Percentiles rank a stretch among this genome's conserved stretches.
phyloP scores from a whole-genome alignment of 495 filamentous ascomycete genomes.

The Penicillium maclennaniae region DNA sequence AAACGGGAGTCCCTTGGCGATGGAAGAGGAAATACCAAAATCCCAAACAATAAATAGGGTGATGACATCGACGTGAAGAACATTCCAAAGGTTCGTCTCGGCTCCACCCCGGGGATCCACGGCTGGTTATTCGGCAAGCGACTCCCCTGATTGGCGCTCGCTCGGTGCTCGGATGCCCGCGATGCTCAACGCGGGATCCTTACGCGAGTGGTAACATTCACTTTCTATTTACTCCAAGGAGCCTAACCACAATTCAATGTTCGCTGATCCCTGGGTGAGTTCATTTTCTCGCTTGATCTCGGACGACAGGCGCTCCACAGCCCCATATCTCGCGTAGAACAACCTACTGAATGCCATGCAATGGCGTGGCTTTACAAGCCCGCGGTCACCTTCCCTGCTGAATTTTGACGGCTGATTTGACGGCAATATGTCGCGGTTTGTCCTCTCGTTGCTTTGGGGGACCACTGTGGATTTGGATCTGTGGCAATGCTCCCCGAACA shows the following conservation, averaged over 20 bases:
- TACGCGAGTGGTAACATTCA: conserved; percentile 32
- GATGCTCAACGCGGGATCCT: conserved; percentile 43
- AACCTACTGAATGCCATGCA: conserved; percentile 14
- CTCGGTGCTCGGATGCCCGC: conserved; percentile 23
- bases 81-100: background rate
- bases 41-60: conserved; percentile 1
- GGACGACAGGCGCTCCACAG: conserved; percentile 1
- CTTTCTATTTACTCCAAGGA: conserved; percentile 11
- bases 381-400: conserved; percentile 7
- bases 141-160: conserved; percentile 30
- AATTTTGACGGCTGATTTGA: background rate
- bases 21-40: background rate
- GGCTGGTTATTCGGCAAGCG: conserved; percentile 34
- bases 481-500: background rate
- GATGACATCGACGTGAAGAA: conserved; percentile 1
- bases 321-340: conserved; percentile 22
- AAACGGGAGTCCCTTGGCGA: background rate
- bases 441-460: conserved; percentile 5
- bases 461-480: conserved; percentile 7
- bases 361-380: conserved; percentile 5
- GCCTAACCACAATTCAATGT: background rate
- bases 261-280: background rate
- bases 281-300: background rate
- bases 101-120: conserved; percentile 3
- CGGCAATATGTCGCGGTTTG: conserved; percentile 18